Conservation (phyloP, 2,329 filamentous ascomycete genomes). For the Apiospora marii region DNA sequence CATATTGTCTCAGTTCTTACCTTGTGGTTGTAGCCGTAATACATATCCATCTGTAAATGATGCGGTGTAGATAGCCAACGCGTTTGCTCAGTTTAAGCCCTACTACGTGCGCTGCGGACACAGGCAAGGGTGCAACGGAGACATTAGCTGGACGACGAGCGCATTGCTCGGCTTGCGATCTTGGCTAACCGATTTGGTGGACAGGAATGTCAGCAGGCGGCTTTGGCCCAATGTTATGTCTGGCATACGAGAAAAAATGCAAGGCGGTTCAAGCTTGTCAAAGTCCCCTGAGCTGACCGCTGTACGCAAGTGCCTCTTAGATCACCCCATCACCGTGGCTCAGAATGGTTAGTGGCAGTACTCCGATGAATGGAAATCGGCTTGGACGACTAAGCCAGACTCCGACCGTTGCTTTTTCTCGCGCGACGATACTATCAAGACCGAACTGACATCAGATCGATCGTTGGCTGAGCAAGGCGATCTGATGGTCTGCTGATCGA, state of each 20-base stretch:
- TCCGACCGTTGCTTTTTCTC: neutral
- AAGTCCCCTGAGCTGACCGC: neutral
- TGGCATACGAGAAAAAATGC: neutral
- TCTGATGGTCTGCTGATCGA: conserved; percentile 4
- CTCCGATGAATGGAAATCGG: neutral
- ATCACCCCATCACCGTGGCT: neutral
- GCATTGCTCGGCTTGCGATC: neutral
- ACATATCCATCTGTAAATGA: neutral
- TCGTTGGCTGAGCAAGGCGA: neutral
- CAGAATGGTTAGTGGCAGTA: neutral
- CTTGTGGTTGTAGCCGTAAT: neutral
- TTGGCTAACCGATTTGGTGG: neutral
- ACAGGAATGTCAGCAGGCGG: neutral
- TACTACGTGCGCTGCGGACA: neutral
- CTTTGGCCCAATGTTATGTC: neutral
- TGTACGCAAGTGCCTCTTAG: neutral
- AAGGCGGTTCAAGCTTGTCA: neutral
- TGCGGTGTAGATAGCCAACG: neutral
- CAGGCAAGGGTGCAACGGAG: neutral
- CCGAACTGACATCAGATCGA: neutral
- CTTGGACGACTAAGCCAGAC: neutral
- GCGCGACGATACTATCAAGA: neutral
- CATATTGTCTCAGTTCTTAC: neutral
- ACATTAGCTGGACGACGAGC: neutral
- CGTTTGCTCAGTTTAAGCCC: neutral